phyloP scores from a whole-genome alignment of 108 stramenopile genomes.

The Nannochloropsis oceanica region DNA sequence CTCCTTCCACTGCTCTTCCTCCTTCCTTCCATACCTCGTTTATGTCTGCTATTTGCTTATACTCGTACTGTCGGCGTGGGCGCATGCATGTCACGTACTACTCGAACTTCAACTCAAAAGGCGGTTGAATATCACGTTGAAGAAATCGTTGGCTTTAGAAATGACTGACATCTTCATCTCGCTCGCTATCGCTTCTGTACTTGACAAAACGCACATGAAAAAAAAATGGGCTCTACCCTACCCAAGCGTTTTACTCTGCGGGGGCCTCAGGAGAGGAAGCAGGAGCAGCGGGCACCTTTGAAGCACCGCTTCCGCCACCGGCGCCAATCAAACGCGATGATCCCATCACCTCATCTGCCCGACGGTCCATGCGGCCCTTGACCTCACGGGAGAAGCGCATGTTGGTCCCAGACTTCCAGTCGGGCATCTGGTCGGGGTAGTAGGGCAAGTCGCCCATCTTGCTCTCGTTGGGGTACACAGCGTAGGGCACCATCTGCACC shows the following conservation, averaged over 20 bases:
- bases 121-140: too few relatives aligned
- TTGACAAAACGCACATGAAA: too few relatives aligned
- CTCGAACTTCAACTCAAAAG: too few relatives aligned
- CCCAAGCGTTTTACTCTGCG: not conserved
- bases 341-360: not conserved
- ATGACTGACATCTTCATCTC: too few relatives aligned
- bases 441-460: not conserved
- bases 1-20: not conserved
- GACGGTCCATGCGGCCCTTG: not conserved
- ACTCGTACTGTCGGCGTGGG: too few relatives aligned
- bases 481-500: constrained; percentile 41
- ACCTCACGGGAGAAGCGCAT: not conserved
- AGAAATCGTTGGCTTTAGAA: too few relatives aligned
- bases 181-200: too few relatives aligned
- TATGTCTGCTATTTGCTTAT: too few relatives aligned
- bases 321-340: not conserved
- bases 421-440: not conserved
- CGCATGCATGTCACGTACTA: too few relatives aligned
- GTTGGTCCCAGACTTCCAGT: not conserved
- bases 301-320: not conserved
- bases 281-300: not conserved
- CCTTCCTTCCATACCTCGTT: not conserved
- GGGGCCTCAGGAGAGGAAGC: not conserved
- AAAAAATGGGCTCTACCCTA: too few relatives aligned
- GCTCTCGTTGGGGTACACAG: not conserved